Conservation (phyloP, 2,329 filamentous ascomycete genomes). For the Sphaerostilbella broomeana region DNA sequence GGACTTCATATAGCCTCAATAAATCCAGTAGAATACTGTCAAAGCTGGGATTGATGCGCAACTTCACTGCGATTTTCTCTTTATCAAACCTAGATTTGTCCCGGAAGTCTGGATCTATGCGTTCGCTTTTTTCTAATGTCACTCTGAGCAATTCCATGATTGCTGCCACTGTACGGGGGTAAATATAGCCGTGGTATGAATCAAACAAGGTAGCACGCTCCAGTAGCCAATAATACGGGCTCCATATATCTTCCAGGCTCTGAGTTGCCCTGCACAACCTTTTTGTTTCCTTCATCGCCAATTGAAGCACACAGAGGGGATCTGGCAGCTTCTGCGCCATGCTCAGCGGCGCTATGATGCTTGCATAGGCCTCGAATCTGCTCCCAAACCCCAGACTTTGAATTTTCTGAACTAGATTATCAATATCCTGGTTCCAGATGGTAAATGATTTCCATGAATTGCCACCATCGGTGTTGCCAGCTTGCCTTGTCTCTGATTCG, state of each 20-base stretch:
- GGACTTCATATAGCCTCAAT: too few species aligned
- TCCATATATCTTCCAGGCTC: background rate
- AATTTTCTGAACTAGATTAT: background rate
- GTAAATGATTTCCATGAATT: background rate
- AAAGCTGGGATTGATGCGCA: too few species aligned
- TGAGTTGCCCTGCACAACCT: background rate
- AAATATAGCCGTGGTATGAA: background rate
- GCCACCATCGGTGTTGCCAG: background rate
- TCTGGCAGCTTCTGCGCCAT: background rate
- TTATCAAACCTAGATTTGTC: too few species aligned
- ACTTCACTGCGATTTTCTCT: too few species aligned
- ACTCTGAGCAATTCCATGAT: background rate
- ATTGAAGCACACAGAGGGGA: background rate
- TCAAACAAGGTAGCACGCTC: background rate
- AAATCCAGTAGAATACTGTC: too few species aligned
- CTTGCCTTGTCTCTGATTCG: background rate
- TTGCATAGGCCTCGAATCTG: background rate
- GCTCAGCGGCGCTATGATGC: conserved; percentile 2
- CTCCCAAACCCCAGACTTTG: conserved; percentile 2
- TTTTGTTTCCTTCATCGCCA: background rate
- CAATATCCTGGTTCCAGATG: background rate
- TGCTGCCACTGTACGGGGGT: background rate
- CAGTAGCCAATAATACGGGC: background rate
- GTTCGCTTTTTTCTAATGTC: too few species aligned
- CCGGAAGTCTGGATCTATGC: too few species aligned